Base-by-base conservation (phyloP, 2,329 filamentous ascomycete species). In the Stromatinia cepivora region DNA sequence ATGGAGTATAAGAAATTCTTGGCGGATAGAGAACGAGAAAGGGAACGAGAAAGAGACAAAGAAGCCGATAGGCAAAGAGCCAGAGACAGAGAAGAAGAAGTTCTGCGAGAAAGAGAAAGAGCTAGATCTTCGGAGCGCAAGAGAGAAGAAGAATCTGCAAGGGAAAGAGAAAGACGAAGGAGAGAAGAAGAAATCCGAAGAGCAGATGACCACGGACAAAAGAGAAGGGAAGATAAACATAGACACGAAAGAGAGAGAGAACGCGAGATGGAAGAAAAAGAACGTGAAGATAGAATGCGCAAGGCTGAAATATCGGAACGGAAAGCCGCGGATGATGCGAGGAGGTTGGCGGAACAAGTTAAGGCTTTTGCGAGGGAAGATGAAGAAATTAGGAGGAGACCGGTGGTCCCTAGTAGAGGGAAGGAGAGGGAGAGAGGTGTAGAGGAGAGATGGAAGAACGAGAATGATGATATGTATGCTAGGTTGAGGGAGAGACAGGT, bases 381-480 rank as follows among this genome's bases (percentile, higher is more conserved):
- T 59, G 75, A 75, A 17, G 77, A 75, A 13, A 78, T 78, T 48
- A 67, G 71, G 39, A 71, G 72, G 9, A 66, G 77, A 31, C 76
- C 77, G 31, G 72, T 70, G 2, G 71, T 77, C 20, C 75, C 76
- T 25, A 56, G 75, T 5, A 48, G n/a, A 4, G 28, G 22, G 58
- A 70, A 68, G 56, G 58, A 46, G 3, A 71, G 48, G 25, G 54
- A 50, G 34, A 71, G 22, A 67, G 70, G 25, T 70, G 69, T 42
- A 58, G 71, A 17, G 62, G 53, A 45, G 17, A 31, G 48, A 25
- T 46, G 31, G 66, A 50, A 25, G 31, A 42, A 34, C 28, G 39
- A 45, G 42, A 22, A 64, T 20, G 48, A 54, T 67, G 22, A 61
- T n/a, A 57, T 45, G 68, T 59, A 42, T 53, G 42, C 65, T 25